Base-by-base conservation (phyloP, 2,329 filamentous ascomycete species). In the Colletotrichum lentis region DNA sequence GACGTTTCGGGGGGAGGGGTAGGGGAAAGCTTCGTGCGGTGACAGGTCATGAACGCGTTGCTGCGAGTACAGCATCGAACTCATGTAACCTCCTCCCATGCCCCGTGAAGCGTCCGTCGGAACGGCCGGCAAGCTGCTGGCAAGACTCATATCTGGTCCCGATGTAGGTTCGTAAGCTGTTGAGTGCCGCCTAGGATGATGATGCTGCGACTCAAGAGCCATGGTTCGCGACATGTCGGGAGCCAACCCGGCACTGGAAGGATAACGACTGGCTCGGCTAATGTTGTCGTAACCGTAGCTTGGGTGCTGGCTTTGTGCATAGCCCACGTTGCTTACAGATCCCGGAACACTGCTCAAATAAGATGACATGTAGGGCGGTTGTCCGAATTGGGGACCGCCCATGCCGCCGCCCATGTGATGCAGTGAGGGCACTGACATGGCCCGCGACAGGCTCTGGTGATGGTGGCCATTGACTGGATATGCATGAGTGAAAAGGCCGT, bases 371-470 rank as follows among this genome's bases (percentile, higher is more conserved):
- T 69, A 66, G 3, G 55, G 53, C 16, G 46, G 39, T 11, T 60
- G 65, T 12, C 39, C 65, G 35, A 68, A 68, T 2, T 64, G 61
- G 3, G 61, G 31, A 3, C 37, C 47, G 7, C 54, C 54, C 49
- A 68, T 68, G 24, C 54, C 61, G 3, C 49, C 49, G 16, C 61
- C 49, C 18, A 68, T 64, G 49, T 68, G 65, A 20, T 66, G 58
- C 12, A 68, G 24, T 3, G 65, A 64, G 11, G 65, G 65, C n/a
- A 68, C 63, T 7, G 67, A 69, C 67, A 69, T 72, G 18, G 74
- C 70, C 8, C 73, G 66, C 11, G 72, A 73, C 71, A 76, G 72
- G 39, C 71, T 70, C 14, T 74, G 72, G n/a, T 75, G 75, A 16
- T 55, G 62, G 27, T 65, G 62, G 16, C 62, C 52, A 16, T 66